Base-by-base conservation (phyloP, 73 alveolate species). In the Uronychia setigera region DNA sequence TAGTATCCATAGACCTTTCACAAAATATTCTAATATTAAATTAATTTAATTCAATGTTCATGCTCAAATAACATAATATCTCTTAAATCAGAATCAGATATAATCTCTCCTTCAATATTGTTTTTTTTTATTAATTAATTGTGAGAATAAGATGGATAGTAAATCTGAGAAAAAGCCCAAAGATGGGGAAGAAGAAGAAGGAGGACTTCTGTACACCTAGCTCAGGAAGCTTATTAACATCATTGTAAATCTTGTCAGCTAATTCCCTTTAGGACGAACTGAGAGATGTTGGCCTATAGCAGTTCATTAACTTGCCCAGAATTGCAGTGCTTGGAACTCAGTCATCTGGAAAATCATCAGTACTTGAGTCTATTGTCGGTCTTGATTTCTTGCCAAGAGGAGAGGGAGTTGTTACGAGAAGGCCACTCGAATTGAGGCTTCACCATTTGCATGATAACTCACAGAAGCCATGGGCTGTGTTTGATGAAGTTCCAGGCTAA, bases 341-440 rank as follows among this genome's bases (percentile, higher is more conserved):
- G 87, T 90, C 96, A 74, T 79, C 92, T 60, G 99, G 99, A 32
- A 96, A 96, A 82, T 90, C 97, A 0, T 92, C 98, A 19, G 93
- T 96, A 31, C 89, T 96, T 74, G 97, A 96, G 86, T 87, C 89
- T 67, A 93, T 96, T 76, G 92, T 92, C 1, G 99, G 99, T 60
- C 84, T 96, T 76, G 98, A 96, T 79, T 93, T 95, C 75, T 88
- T 96, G 58, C 99, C 99, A 31, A 96, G 97, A 93, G 98, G 97
- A 77, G 94, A 96, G 32, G 99, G 98, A 9, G 87, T 95, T 0
- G 97, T 94, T 1, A 96, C 99, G 9, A 85, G 98, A 91, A 90
- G 98, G 76, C 98, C 98, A 46, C 78, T 95, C 35, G 99, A 95
- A 92, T 84, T 95, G 87, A 93, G 98, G 78, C 91, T 95, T 58